Evolutionary conservation across 2,329 filamentous ascomycete genomes (phyloP), one percentile per base, ranked within the genome.

Genomic region (Ophiostoma triangulosporum): DNA sequence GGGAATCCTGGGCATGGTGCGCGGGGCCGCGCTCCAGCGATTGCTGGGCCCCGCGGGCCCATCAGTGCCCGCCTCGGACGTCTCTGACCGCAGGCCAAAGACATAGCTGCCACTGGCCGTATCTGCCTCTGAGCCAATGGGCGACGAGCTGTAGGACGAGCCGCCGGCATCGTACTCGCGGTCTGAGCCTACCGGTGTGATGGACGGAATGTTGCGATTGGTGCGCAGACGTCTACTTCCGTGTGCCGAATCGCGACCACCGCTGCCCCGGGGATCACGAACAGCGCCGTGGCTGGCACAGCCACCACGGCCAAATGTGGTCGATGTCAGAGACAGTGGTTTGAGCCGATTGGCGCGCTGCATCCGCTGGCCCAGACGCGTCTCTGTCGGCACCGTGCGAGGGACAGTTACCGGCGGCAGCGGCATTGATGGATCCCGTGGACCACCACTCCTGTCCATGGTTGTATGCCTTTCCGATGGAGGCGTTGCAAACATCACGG

Each of bases 141-240:
- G 54, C 11, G 57, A 59, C 3, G 57, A 56, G 45, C 57, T 59
- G 54, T 57, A 59, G 1, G 54, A 56, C 8, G 57, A 59, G 17
- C 31, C 53, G 12, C 56, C 54, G 11, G 40, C 54, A 9, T 55
- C 57, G 29, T 59, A 57, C 4, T 53, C 57, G 9, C 54, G 33
- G 32, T 56, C 51, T 0, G 53, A 54, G 26, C 43, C 26, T 11
- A 46, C 43, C 15, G 43, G 43, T 7, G 43, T 46, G 15, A 31
- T 3, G 22, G 35, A 33, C 49, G 29, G 22, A 45, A 26, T 2
- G 40, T 36, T 24, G 46, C 33, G 17, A 46, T 7, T 8, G 4
- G 4, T 12, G 6, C 31, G 43, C 11, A 38, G 26, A 15, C 1
- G 29, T 12, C 7, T n/a, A n/a, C 7, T 17, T n/a, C 15, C 43